phyloP scores from a whole-genome alignment of 208 protist genomes.

The Trypanosoma cruzi region DNA sequence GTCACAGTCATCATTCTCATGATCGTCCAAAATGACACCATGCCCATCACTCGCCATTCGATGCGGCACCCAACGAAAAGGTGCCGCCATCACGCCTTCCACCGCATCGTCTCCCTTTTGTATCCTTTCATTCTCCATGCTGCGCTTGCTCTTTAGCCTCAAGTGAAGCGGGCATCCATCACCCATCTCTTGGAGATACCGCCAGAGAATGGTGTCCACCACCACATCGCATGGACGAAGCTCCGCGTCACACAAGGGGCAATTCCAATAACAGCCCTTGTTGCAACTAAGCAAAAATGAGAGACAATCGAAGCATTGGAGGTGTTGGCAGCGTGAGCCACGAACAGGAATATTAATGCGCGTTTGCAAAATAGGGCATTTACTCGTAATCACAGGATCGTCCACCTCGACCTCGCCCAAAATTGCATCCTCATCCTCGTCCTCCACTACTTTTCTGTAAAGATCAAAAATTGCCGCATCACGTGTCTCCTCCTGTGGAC shows the following conservation, averaged over 20 bases:
- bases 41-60: background rate
- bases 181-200: constrained; percentile 35
- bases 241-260: constrained; percentile 71
- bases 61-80: constrained; percentile 24
- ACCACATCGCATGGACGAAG: constrained; percentile 50
- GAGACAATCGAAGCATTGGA: constrained; percentile 81
- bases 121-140: background rate
- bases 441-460: constrained; percentile 40
- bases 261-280: constrained; percentile 87
- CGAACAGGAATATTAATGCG: constrained; percentile 73
- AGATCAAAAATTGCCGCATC: constrained; percentile 25
- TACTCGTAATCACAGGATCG: constrained; percentile 70
- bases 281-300: constrained; percentile 65
- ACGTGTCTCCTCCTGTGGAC: constrained; percentile 12
- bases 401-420: constrained; percentile 41
- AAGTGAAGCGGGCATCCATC: constrained; percentile 22
- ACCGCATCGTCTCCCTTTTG: constrained; percentile 2
- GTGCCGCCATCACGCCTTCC: background rate
- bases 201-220: constrained; percentile 76
- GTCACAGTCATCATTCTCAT: constrained; percentile 4
- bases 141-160: constrained; percentile 6
- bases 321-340: constrained; percentile 57
- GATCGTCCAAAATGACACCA: constrained; percentile 29
- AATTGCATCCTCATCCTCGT: constrained; percentile 64
- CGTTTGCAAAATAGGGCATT: constrained; percentile 80